These are phyloP conservation scores for Yarrowia yakushimensis DNA, from an alignment of 805 yeast genomes.

Conservation along the genomic window DNA sequence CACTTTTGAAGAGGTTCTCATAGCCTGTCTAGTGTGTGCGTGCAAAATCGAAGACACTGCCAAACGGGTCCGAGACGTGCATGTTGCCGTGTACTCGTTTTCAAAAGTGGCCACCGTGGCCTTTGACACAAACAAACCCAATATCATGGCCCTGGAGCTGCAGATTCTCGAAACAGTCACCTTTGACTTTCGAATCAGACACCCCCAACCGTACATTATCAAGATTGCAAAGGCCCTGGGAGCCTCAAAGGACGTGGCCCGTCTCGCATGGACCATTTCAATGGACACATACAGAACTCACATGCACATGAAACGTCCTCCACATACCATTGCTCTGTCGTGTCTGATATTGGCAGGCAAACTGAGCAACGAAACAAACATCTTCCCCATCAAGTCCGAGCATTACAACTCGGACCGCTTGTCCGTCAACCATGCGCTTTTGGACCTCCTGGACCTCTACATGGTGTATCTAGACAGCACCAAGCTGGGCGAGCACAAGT, in stretches of 20 bases:
- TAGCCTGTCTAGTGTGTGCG: constrained; percentile 66
- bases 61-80: constrained; percentile 65
- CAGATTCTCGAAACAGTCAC: constrained; percentile 70
- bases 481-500: constrained; percentile 41
- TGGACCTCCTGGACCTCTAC: constrained; percentile 58
- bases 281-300: constrained; percentile 72
- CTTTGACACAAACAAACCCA: constrained; percentile 35
- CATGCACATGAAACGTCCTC: constrained; percentile 63
- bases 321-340: constrained; percentile 71
- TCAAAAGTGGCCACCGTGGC: neutral
- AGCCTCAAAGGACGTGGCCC: constrained; percentile 36
- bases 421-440: constrained; percentile 47
- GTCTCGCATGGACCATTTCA: constrained; percentile 69
- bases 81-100: constrained; percentile 34
- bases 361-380: constrained; percentile 37
- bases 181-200: constrained; percentile 73
- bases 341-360: constrained; percentile 58
- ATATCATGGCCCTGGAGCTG: constrained; percentile 60
- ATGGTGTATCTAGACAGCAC: constrained; percentile 54
- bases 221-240: constrained; percentile 53
- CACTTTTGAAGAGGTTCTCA: constrained; percentile 49
- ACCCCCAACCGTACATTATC: constrained; percentile 62
- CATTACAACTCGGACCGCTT: constrained; percentile 30
- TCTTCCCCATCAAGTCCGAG: constrained; percentile 38
- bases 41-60: constrained; percentile 81